Evolutionary conservation across 257 asterid species (phyloP), one percentile per base, ranked within the genome.

Genomic region (Buddleja alternifolia): DNA sequence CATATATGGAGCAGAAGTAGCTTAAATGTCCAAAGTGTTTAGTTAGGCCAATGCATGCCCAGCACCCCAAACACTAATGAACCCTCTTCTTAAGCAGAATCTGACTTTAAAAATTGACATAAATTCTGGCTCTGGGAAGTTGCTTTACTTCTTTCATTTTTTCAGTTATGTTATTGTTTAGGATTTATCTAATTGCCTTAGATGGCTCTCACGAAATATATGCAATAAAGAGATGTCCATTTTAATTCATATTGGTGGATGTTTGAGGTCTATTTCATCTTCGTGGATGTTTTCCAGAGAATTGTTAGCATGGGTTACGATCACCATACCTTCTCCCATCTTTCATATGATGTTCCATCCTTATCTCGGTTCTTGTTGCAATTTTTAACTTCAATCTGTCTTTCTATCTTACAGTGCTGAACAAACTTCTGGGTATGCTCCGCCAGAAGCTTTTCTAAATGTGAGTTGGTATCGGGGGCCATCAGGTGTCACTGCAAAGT

Each of bases 391-490:
- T 63, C 0, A 53, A 16, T 60, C 23, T 71, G 36, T 47, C 37
- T 66, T 34, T 70, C 52, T 65, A 15, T 75, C 56, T 48, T 32
- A 16, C 78, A 94, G 99, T 64, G 90, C 87, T 41, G 99, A 93
- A 77, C 99, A 93, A 74, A 93, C 99, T 15, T 82, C 85, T 29
- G 95, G 81, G 42, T 93, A 93, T 82, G 86, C 96, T 77, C 97
- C 99, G 10, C 99, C 99, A 20, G 99, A 93, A 82, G 96, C 97
- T 74, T 80, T 85, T 70, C 82, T 93, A 67, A 93, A 93, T 74
- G 90, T 70, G 60, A 89, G 96, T 72, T 93, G 99, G 99, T 83
- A 93, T 68, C 80, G 68, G 54, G 94, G 93, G 54, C 80, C 91
- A 53, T 76, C 87, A 71, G 81, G 86, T 67, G 78, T 83, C 51